Percentiles rank a stretch among this genome's conserved stretches.
Evolutionary conservation across 768 basidiomycete genomes (phyloP).

Genomic region (Suillus sp.): DNA sequence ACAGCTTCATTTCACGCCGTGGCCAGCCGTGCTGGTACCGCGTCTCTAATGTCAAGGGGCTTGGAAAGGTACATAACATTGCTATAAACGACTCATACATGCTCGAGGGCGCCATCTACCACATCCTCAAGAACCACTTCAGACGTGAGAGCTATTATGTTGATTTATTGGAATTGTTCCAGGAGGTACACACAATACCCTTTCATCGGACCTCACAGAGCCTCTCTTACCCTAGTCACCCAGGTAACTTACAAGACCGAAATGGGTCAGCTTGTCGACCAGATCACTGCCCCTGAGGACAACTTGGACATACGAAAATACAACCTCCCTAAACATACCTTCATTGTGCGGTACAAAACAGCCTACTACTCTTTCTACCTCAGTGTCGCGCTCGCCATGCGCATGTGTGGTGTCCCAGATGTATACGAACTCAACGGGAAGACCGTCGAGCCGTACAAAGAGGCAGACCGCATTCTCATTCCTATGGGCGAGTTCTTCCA

Average conservation of each 20-base stretch:
- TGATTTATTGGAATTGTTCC: slow-evolving; percentile 89
- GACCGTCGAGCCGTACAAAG: slow-evolving; percentile 61
- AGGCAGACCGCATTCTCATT: slow-evolving; percentile 79
- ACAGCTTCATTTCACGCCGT: slow-evolving; percentile 89
- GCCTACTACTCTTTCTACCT: slow-evolving; percentile 99
- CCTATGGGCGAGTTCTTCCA: slow-evolving; percentile 99
- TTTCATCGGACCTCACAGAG: background rate
- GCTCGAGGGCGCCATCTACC: slow-evolving; percentile 93
- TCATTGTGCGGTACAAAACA: slow-evolving; percentile 97
- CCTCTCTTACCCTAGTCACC: background rate
- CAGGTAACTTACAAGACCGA: slow-evolving; percentile 85
- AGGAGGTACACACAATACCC: slow-evolving; percentile 53
- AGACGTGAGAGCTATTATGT: slow-evolving; percentile 78
- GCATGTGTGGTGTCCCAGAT: slow-evolving; percentile 65
- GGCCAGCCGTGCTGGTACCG: slow-evolving; percentile 96
- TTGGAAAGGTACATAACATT: slow-evolving; percentile 46
- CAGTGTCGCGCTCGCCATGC: slow-evolving; percentile 93
- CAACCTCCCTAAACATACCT: slow-evolving; percentile 80
- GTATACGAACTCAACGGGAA: slow-evolving; percentile 43
- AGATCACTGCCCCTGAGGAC: slow-evolving; percentile 94
- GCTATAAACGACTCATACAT: slow-evolving; percentile 97
- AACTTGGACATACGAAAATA: slow-evolving; percentile 84
- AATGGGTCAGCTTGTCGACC: slow-evolving; percentile 93
- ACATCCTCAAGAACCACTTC: slow-evolving; percentile 87
- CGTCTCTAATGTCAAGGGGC: slow-evolving; percentile 47